Base-by-base conservation (phyloP, 371 early-diverging fungal genomes). In the Conidiobolus incongruus region DNA sequence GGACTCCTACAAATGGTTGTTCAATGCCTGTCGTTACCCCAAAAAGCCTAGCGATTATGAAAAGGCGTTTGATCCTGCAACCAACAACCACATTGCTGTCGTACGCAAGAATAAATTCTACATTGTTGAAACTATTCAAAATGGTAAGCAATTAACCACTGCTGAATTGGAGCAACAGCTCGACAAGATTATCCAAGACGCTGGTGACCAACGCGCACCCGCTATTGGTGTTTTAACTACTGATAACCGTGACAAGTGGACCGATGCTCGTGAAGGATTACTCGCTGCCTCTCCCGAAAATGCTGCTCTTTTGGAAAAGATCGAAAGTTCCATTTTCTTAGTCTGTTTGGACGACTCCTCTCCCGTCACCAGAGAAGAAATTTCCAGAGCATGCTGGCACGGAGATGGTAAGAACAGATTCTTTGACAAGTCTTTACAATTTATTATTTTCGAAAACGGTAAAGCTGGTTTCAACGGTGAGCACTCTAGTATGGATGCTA, bases 401-500 rank as follows among this genome's bases (percentile, higher is more conserved):
- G 91, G 89, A 30, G 76, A 89, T 54, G 94, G 89, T 24, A 70
- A 74, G 46, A 94, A 94, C 66, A 76, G 93, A 42, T 90, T 72
- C 70, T 90, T 75, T 56, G 94, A 93, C 65, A 92, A 91, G 61
- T 64, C 84, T 15, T 61, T 81, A 41, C 88, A 92, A 62, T 86
- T 93, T 45, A 78, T 92, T 56, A 78, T 91, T 33, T 87, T 79
- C 60, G 90, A 89, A 29, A 91, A 95, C 61, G 93, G 91, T 50
- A 83, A 77, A 59, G 89, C 91, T 40, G 95, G 92, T 28, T 87
- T 91, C 69, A 69, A 71, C 45, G 91, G 84, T 44, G 95, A 95
- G 72, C 95, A 94, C 62, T 84, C 88, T 41, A 80, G 78, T 63
- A 90, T 91, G 90, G 95, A 95, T 52, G 95, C 85, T 43, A 92